Evolutionary conservation across 2,329 filamentous ascomycete genomes (phyloP), one percentile per base, ranked within the genome.

Genomic region (Pseudogymnoascus sp.): DNA sequence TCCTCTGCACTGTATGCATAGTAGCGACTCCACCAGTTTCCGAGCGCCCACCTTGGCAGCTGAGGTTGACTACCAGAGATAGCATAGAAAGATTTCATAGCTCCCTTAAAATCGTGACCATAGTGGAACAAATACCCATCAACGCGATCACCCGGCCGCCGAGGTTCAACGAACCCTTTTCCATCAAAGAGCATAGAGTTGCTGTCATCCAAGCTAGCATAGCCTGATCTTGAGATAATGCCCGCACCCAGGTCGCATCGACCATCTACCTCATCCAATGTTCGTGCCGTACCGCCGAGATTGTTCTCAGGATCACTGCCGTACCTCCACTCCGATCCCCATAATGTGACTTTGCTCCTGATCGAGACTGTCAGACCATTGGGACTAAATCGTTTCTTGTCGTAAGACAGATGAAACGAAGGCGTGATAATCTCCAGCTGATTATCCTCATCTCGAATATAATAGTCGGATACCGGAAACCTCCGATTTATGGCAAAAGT

Each of bases 21-120:
- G 70, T 86, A 87, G 6, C 85, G 76, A 56, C 80, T 84, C 84
- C 84, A 87, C 84, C 85, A 88, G 66, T 87, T 87, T 0, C 84
- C 84, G 38, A 87, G 73, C 0, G 81, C 77, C 76, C 80, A 86
- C 12, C 84, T 76, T 0, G 84, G 84, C 0, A 86, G 70, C 8
- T 79, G 63, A 2, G 84, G 83, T 66, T 84, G 82, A 18, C 74
- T 75, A 2, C 84, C 84, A 1, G 82, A 84, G 11, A 87, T 71
- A 1, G 76, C 74, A 69, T 84, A 85, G 37, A 83, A 79, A 0
- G 79, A 78, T 63, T 77, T 77, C 61, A 86, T 77, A 14, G 82
- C 83, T 3, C 73, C 79, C 60, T 76, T 75, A 67, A 82, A 86
- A 66, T 85, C 81, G 63, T 77, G 78, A 1, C 83, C 84, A 67